phyloP scores from a whole-genome alignment of 441 rosid species.

The Pelargonium myrrhifolium region DNA sequence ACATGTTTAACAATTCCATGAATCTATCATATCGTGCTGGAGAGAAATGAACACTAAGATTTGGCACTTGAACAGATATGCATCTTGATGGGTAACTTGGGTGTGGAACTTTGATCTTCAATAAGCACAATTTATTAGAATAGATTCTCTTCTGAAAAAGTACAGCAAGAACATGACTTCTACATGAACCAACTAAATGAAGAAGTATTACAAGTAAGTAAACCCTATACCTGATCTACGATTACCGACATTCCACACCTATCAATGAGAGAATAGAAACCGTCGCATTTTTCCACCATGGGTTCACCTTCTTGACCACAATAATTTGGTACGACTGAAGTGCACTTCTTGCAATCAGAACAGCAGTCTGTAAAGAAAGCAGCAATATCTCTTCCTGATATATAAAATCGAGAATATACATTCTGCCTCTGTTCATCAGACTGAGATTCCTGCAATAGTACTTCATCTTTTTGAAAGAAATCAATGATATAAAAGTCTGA shows the following conservation, averaged over 20 bases:
- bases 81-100: conserved; percentile 88
- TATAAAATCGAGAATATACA: conserved; percentile 80
- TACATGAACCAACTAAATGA: background rate
- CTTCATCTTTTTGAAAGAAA: conserved; percentile 15
- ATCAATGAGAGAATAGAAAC: conserved; percentile 75
- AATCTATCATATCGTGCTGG: conserved; percentile 74
- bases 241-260: conserved; percentile 95
- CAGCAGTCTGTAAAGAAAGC: conserved; percentile 77
- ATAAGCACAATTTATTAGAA: conserved; percentile 20
- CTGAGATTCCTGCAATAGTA: conserved; percentile 59
- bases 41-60: conserved; percentile 91
- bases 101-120: conserved; percentile 81
- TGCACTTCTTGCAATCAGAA: conserved; percentile 41
- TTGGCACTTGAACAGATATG: conserved; percentile 93
- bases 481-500: conserved; percentile 21
- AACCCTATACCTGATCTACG: conserved; percentile 75
- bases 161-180: background rate
- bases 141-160: conserved; percentile 10
- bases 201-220: background rate
- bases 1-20: conserved; percentile 62
- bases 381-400: conserved; percentile 96
- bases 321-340: conserved; percentile 34
- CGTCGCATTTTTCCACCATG: conserved; percentile 34
- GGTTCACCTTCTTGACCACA: conserved; percentile 33
- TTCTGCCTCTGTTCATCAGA: conserved; percentile 74